These are phyloP conservation scores for Dryas integrifolia DNA, from an alignment of 331 rosid genomes.

Conservation along the genomic window DNA sequence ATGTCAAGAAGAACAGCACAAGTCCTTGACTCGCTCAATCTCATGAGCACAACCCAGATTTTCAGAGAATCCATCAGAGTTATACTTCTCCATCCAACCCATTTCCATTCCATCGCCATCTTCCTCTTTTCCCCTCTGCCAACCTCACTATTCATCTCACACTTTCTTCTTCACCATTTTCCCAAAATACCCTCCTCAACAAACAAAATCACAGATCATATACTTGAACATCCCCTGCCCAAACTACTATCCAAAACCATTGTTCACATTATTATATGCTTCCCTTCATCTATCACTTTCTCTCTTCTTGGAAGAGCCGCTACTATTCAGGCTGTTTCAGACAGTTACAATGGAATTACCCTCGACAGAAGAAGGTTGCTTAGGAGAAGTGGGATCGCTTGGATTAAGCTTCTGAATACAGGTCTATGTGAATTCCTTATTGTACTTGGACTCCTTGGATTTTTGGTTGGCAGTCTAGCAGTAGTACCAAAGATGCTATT, in stretches of 20 bases:
- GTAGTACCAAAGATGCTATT: slow-evolving; percentile 12
- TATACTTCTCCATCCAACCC: slow-evolving; percentile 24
- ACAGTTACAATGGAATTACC: slow-evolving; percentile 12
- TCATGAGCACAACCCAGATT: slow-evolving; percentile 19
- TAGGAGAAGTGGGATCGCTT: slow-evolving; percentile 20
- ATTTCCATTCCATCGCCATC: slow-evolving; percentile 21
- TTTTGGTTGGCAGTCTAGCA: slow-evolving; percentile 7
- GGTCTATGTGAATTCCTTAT: slow-evolving; percentile 15
- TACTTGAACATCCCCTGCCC: slow-evolving; percentile 12
- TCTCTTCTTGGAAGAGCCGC: slow-evolving; percentile 26
- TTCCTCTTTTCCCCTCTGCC: slow-evolving; percentile 30
- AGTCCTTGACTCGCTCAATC: slow-evolving; percentile 12
- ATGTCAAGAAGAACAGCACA: slow-evolving; percentile 23
- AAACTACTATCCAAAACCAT: slow-evolving; percentile 14
- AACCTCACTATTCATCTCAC: slow-evolving; percentile 24
- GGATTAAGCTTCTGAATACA: slow-evolving; percentile 25
- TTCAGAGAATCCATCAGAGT: slow-evolving; percentile 26
- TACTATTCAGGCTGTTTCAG: slow-evolving; percentile 23
- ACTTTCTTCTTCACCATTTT: slow-evolving; percentile 23
- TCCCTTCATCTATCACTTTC: slow-evolving; percentile 25
- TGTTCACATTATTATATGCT: slow-evolving; percentile 21
- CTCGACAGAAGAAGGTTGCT: slow-evolving; percentile 20
- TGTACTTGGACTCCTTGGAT: slow-evolving; percentile 17
- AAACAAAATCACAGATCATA: neutral
- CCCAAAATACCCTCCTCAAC: slow-evolving; percentile 21